Percentiles rank a stretch among this genome's conserved stretches.
Evolutionary conservation across 768 basidiomycete species (phyloP).

Genomic region (Pleurotus ostreatus): DNA sequence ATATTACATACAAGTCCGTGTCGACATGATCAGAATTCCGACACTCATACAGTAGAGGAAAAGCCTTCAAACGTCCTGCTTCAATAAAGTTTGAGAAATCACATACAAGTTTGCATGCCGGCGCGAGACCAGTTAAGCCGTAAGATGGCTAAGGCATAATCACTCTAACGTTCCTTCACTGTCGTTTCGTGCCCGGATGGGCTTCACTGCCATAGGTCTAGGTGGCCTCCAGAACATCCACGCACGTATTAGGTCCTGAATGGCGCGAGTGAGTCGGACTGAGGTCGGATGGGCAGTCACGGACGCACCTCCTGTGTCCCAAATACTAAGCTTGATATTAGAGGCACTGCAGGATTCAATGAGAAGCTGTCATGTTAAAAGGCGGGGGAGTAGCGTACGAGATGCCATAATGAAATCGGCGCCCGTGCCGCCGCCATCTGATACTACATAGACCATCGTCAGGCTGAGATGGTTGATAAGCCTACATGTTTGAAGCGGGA

Average conservation of each 20-base stretch:
- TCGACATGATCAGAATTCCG: no score
- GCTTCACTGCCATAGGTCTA: not conserved
- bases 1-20: no score
- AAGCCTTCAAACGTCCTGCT: no score
- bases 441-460: conserved; percentile 1
- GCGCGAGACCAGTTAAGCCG: no score
- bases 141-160: not conserved
- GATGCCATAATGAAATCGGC: conserved; percentile 5
- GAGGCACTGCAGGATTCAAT: not conserved
- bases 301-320: not conserved
- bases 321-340: not conserved
- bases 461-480: not conserved
- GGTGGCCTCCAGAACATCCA: conserved; percentile 1
- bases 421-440: not conserved
- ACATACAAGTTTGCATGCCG: no score
- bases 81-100: no score
- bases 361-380: not conserved
- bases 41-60: no score
- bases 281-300: no score
- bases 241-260: not conserved
- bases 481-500: no score
- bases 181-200: not conserved
- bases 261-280: no score
- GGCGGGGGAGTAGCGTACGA: not conserved
- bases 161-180: not conserved